A percentile compares a stretch with the other conserved stretches of the same genome.
Conservation (phyloP, 1,284 basidiomycete species). For the Cutaneotrichosporon dermatis region DNA sequence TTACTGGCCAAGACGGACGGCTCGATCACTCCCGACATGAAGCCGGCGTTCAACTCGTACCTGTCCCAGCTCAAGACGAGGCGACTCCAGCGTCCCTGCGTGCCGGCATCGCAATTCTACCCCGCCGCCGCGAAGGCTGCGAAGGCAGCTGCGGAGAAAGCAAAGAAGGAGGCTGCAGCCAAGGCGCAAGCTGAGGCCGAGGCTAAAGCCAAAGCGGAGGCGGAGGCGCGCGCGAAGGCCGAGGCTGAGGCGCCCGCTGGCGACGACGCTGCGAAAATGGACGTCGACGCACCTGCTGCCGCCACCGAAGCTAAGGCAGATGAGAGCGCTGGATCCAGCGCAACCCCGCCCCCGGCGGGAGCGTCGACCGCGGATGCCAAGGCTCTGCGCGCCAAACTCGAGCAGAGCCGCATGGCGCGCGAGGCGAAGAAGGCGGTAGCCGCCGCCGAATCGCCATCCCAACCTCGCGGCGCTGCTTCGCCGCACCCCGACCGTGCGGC, state of each 20-base stretch:
- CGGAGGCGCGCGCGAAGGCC: neutral
- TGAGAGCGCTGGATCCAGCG: neutral
- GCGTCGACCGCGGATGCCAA: constrained; percentile 20
- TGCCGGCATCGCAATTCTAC: constrained; percentile 25
- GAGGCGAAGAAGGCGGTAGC: constrained; percentile 1
- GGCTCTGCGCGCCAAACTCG: constrained; percentile 30
- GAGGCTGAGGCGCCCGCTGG: constrained; percentile 4
- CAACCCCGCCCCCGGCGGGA: neutral
- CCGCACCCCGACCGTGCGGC: constrained; percentile 1
- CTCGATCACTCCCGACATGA: constrained; percentile 33
- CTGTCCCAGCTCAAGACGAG: constrained; percentile 30
- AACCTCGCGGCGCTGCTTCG: neutral
- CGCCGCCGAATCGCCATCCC: constrained; percentile 2
- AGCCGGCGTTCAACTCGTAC: constrained; percentile 32
- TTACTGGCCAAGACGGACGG: constrained; percentile 60
- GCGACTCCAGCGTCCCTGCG: constrained; percentile 25
- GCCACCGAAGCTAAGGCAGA: neutral
- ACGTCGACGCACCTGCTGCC: constrained; percentile 9
- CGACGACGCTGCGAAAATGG: constrained; percentile 1
- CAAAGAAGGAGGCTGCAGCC: constrained; percentile 2
- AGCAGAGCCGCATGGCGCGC: neutral
- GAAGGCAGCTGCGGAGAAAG: constrained; percentile 6
- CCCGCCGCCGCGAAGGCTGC: constrained; percentile 10
- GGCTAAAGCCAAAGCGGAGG: constrained; percentile 2
- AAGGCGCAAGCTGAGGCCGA: constrained; percentile 5